Percentiles rank a stretch among this genome's conserved stretches.
phyloP scores from a whole-genome alignment of 805 yeast genomes.

The Teunomyces atbi region DNA sequence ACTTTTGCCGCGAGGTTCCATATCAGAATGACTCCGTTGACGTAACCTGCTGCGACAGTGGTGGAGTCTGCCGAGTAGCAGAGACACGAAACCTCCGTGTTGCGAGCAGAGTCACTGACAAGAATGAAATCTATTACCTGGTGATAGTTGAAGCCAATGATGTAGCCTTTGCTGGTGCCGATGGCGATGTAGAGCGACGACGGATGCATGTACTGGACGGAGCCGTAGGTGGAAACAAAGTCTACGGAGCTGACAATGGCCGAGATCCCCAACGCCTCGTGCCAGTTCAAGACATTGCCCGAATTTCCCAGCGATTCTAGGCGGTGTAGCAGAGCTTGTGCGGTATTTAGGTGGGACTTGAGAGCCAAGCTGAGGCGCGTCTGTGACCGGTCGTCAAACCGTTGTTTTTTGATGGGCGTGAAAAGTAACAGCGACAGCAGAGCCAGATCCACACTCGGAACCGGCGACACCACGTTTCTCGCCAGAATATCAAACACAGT shows the following conservation, averaged over 20 bases:
- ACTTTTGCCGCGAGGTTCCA: constrained; percentile 65
- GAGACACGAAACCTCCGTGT: constrained; percentile 45
- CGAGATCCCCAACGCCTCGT: constrained; percentile 19
- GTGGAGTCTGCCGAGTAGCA: constrained; percentile 68
- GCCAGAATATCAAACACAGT: constrained; percentile 11
- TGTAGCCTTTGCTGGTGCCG: constrained; percentile 69
- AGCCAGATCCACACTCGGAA: constrained; percentile 3
- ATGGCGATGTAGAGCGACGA: constrained; percentile 46
- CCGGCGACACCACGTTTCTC: constrained; percentile 9
- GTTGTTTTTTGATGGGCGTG: constrained; percentile 15
- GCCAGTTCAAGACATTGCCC: constrained; percentile 22
- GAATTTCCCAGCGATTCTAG: not conserved
- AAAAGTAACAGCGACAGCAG: constrained; percentile 2
- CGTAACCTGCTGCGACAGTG: constrained; percentile 65
- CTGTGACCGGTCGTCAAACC: constrained; percentile 40
- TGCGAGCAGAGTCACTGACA: constrained; percentile 29
- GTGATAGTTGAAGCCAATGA: constrained; percentile 65
- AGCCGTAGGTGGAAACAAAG: constrained; percentile 24
- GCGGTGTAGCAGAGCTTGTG: not conserved
- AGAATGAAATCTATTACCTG: constrained; percentile 55
- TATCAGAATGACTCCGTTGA: constrained; percentile 59
- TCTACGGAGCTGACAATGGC: constrained; percentile 18
- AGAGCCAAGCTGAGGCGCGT: constrained; percentile 26
- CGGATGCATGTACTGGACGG: constrained; percentile 20
- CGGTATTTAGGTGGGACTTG: constrained; percentile 8